phyloP scores from a whole-genome alignment of 495 filamentous ascomycete genomes.

The Aspergillus nidulans region DNA sequence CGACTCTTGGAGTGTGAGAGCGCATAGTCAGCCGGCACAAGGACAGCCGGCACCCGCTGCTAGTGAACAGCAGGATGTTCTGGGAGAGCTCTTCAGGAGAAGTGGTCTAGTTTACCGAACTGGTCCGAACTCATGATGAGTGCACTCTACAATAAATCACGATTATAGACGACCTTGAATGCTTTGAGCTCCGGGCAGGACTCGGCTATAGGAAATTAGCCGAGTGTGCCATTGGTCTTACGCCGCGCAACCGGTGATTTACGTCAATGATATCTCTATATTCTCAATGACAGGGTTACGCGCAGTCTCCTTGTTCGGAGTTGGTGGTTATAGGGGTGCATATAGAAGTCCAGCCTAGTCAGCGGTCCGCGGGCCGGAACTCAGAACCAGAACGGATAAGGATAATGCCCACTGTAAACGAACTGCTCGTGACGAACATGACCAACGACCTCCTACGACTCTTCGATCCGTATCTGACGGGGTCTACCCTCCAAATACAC shows the following conservation, averaged over 20 bases:
- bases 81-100: constrained; percentile 40
- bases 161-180: not conserved
- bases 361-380: not conserved
- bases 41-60: constrained; percentile 17
- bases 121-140: constrained; percentile 12
- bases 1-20: constrained; percentile 46
- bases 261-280: not conserved
- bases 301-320: not conserved
- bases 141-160: not conserved
- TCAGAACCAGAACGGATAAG: not conserved
- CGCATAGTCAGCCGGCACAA: constrained; percentile 33
- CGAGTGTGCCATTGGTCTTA: not conserved
- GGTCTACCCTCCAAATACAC: not conserved
- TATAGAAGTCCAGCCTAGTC: not conserved
- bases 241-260: not conserved
- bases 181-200: not conserved
- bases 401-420: not conserved
- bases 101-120: constrained; percentile 37
- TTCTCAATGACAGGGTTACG: not conserved
- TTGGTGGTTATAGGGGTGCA: not conserved
- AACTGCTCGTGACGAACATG: not conserved
- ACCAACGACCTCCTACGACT: not conserved
- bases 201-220: not conserved
- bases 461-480: not conserved
- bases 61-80: constrained; percentile 22